Conservation (phyloP, 208 protist genomes). For the Leishmania braziliensis region DNA sequence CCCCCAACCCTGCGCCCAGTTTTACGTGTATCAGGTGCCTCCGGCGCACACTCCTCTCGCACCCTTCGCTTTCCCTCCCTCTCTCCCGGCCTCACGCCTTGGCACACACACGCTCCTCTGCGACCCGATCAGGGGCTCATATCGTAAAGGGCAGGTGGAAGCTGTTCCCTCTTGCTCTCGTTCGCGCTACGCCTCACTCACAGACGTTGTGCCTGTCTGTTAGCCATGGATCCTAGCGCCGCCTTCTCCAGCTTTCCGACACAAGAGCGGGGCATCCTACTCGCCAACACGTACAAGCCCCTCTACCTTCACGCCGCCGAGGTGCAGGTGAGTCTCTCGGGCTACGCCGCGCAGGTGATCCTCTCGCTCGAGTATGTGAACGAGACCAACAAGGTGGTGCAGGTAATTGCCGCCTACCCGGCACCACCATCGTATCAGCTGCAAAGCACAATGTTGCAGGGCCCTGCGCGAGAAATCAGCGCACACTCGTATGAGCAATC, state of each 20-base stretch:
- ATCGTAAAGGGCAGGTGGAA: neutral
- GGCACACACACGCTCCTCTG: neutral
- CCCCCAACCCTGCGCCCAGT: neutral
- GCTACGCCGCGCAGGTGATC: conserved; percentile 59
- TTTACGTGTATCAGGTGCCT: neutral
- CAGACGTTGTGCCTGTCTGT: conserved; percentile 9
- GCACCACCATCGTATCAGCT: conserved; percentile 59
- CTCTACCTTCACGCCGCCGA: conserved; percentile 62
- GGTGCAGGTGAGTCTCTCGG: conserved; percentile 48
- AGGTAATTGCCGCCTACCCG: conserved; percentile 59
- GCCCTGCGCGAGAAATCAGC: conserved; percentile 11
- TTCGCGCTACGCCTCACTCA: neutral
- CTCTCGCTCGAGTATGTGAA: conserved; percentile 75
- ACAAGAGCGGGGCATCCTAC: conserved; percentile 49
- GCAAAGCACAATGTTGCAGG: conserved; percentile 29
- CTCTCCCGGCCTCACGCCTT: neutral
- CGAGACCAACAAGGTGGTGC: conserved; percentile 56
- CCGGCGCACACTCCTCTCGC: neutral
- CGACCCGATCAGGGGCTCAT: neutral
- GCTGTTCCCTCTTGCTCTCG: neutral
- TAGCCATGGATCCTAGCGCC: conserved; percentile 12
- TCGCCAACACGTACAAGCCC: conserved; percentile 44
- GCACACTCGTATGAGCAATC: conserved; percentile 13
- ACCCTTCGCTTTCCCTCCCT: neutral
- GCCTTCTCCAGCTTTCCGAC: conserved; percentile 55